Percentiles rank a stretch among this genome's conserved stretches.
phyloP scores from a whole-genome alignment of 1,139 yeast species.

The Hyphopichia khmerensis region DNA sequence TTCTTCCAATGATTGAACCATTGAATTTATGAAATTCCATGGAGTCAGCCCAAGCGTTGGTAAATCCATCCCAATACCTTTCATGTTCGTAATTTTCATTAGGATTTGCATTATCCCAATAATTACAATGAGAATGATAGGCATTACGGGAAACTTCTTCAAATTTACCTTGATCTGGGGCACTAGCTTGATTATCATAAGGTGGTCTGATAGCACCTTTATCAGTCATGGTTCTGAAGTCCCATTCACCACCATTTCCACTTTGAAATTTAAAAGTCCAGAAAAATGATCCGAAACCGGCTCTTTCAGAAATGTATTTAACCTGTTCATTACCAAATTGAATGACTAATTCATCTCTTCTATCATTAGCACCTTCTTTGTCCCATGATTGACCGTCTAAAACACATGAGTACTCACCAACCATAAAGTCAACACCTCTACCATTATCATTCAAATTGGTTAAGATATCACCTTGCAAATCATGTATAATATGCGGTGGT shows the following conservation, averaged over 20 bases:
- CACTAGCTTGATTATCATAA: constrained; percentile 17
- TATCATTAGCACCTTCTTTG: constrained; percentile 46
- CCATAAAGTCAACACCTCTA: constrained; percentile 63
- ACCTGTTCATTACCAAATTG: constrained; percentile 44
- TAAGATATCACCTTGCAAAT: constrained; percentile 52
- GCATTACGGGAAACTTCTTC: constrained; percentile 40
- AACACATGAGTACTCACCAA: constrained; percentile 92
- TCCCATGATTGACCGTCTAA: constrained; percentile 76
- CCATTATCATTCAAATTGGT: constrained; percentile 48
- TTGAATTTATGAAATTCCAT: constrained; percentile 63
- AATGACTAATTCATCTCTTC: constrained; percentile 33
- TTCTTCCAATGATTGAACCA: constrained; percentile 73
- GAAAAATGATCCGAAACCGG: constrained; percentile 72
- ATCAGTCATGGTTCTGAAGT: constrained; percentile 74
- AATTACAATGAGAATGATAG: constrained; percentile 50
- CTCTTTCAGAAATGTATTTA: constrained; percentile 46
- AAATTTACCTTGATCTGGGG: constrained; percentile 44
- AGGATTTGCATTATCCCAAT: constrained; percentile 66
- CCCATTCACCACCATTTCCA: constrained; percentile 98
- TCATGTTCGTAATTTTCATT: constrained; percentile 74
- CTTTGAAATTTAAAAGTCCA: constrained; percentile 89
- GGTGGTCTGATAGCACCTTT: constrained; percentile 52
- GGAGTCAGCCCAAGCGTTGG: constrained; percentile 73
- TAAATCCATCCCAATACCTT: constrained; percentile 76
- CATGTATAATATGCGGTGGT: constrained; percentile 63